Conservation (phyloP, 192 early-diverging fungal species). For the Backusella australiensis region DNA sequence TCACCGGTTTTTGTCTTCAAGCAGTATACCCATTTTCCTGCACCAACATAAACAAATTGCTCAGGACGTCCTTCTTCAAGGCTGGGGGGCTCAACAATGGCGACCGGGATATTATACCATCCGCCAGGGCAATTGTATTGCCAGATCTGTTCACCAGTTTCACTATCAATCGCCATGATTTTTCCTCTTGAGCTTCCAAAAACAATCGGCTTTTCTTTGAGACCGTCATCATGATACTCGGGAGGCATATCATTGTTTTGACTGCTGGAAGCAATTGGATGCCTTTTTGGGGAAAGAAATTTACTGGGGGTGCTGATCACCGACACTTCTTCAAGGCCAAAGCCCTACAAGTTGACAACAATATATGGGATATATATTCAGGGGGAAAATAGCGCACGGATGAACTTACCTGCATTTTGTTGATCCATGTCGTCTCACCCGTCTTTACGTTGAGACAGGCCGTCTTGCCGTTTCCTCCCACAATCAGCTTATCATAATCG, state of each 20-base stretch:
- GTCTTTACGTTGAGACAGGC: neutral
- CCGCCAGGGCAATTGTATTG: conserved; percentile 24
- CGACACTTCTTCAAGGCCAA: neutral
- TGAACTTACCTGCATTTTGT: neutral
- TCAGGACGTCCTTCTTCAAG: neutral
- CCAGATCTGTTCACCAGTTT: conserved; percentile 19
- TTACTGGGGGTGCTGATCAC: neutral
- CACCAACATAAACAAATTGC: conserved; percentile 13
- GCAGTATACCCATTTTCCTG: conserved; percentile 17
- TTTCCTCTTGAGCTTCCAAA: conserved; percentile 20
- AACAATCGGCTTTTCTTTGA: neutral
- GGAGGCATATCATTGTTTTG: neutral
- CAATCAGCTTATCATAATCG: conserved; percentile 1
- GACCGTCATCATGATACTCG: neutral
- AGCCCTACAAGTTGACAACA: neutral
- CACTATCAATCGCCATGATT: conserved; percentile 16
- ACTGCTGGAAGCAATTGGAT: neutral
- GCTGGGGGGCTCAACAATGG: conserved; percentile 9
- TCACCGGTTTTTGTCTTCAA: conserved; percentile 9
- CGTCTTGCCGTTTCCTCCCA: neutral
- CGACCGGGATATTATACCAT: conserved; percentile 17
- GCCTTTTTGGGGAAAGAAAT: neutral
- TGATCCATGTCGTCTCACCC: neutral
- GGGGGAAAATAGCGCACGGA: neutral
- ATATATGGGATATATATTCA: neutral